These are phyloP conservation scores for Talaromyces sp. DNA, from an alignment of 2,329 filamentous ascomycete species.

Conservation along the genomic window DNA sequence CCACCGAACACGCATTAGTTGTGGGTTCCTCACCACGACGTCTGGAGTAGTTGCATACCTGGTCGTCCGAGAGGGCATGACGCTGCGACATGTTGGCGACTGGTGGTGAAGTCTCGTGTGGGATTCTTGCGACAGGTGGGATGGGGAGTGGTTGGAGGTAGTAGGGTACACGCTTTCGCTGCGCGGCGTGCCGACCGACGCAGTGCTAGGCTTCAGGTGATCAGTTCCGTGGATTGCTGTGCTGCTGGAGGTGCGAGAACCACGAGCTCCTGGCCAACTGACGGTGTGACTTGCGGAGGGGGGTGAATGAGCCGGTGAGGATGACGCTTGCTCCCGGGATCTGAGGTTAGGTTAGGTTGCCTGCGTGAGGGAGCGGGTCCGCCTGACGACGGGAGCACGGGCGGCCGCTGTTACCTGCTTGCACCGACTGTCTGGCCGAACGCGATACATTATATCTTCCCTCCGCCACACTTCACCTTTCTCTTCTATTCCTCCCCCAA, in stretches of 20 bases:
- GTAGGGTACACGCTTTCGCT: not conserved
- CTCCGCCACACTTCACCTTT: not conserved
- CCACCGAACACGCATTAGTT: conserved; percentile 15
- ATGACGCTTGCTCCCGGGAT: not conserved
- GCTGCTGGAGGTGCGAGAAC: not conserved
- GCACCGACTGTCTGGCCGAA: not conserved
- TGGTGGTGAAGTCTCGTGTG: conserved; percentile 9
- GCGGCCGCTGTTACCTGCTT: not conserved
- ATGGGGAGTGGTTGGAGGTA: conserved; percentile 10
- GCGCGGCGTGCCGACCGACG: conserved; percentile 16
- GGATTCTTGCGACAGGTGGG: conserved; percentile 17
- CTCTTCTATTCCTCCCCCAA: not conserved
- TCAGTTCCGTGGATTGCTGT: not conserved
- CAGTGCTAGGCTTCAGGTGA: conserved; percentile 12
- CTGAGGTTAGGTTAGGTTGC: not conserved
- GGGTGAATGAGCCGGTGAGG: not conserved
- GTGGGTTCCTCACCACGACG: conserved; percentile 13
- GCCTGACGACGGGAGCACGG: not conserved
- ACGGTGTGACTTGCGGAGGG: not conserved
- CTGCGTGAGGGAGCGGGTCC: not conserved
- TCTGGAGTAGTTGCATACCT: conserved; percentile 56
- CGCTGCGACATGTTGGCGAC: conserved; percentile 75
- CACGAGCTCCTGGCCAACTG: not conserved
- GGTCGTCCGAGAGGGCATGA: conserved; percentile 95
- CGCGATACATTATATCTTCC: not conserved